phyloP scores from a whole-genome alignment of 2,329 filamentous ascomycete species.

The Diaporthe capsici region DNA sequence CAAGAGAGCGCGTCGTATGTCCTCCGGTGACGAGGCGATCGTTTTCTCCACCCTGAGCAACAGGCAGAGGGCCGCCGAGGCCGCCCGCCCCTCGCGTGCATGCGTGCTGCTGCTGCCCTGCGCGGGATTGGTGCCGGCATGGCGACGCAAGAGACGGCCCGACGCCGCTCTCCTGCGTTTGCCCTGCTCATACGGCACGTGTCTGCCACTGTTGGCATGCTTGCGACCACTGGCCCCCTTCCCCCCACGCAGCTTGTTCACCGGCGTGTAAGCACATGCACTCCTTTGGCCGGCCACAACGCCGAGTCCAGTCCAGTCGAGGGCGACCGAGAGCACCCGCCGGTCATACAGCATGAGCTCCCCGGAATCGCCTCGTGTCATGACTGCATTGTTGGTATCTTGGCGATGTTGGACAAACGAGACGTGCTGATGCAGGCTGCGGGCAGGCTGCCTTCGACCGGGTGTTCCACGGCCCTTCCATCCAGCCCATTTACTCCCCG shows the following conservation, averaged over 20 bases:
- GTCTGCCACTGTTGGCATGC: not conserved
- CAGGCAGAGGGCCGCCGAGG: not conserved
- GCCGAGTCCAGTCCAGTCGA: not conserved
- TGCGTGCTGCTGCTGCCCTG: not conserved
- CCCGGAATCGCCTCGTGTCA: conserved; percentile 4
- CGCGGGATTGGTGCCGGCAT: conserved; percentile 2
- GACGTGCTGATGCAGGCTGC: conserved; percentile 19
- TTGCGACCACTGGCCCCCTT: too few relatives aligned
- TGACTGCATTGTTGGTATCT: conserved; percentile 24
- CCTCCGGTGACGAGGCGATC: conserved; percentile 14
- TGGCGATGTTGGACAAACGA: not conserved
- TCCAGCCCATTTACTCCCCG: not conserved
- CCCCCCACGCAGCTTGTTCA: conserved; percentile 14
- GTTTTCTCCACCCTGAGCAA: not conserved
- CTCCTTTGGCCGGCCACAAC: not conserved
- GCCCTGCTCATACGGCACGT: not conserved
- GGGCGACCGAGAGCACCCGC: not conserved
- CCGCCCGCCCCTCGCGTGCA: not conserved
- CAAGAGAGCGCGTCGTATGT: not conserved
- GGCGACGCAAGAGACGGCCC: conserved; percentile 4
- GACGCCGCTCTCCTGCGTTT: not conserved
- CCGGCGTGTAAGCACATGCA: conserved; percentile 14
- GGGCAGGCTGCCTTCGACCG: conserved; percentile 9
- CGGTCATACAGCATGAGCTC: not conserved
- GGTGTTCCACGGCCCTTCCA: conserved; percentile 10